Evolutionary conservation across 495 filamentous ascomycete genomes (phyloP).

Genomic region (Arthonia radiata): DNA sequence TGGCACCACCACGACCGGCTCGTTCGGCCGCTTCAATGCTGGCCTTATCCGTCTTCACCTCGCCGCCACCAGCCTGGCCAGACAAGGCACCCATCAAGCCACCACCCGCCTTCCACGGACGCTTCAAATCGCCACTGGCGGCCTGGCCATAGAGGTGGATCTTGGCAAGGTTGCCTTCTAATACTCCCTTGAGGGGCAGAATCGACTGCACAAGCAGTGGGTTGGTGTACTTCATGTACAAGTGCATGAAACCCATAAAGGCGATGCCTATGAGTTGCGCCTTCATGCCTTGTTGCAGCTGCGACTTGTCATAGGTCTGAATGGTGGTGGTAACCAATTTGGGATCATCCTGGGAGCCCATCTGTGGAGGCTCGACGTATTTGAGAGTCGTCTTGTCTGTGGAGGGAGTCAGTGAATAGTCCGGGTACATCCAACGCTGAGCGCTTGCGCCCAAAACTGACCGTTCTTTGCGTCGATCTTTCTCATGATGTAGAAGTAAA

Average conservation of each 20-base stretch:
- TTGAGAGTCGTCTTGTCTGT: conserved; percentile 91
- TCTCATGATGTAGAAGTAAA: conserved; percentile 62
- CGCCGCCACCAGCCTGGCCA: conserved; percentile 35
- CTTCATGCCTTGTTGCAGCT: conserved; percentile 63
- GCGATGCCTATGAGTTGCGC: conserved; percentile 79
- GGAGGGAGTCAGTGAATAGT: too few relatives aligned
- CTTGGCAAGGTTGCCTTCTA: conserved; percentile 88
- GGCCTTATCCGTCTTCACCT: conserved; percentile 88
- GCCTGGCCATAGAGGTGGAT: conserved; percentile 79
- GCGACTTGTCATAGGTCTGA: conserved; percentile 70
- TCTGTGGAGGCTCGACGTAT: conserved; percentile 83
- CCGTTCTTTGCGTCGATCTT: conserved; percentile 89
- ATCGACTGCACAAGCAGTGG: conserved; percentile 95
- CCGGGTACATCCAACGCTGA: too few relatives aligned
- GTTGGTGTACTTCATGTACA: conserved; percentile 99
- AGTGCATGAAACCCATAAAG: conserved; percentile 97
- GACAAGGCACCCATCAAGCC: conserved; percentile 55
- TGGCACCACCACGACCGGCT: conserved; percentile 61
- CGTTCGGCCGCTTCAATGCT: conserved; percentile 70
- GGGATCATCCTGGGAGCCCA: conserved; percentile 77
- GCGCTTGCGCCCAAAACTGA: too few relatives aligned
- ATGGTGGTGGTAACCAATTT: conserved; percentile 91
- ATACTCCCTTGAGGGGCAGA: conserved; percentile 83
- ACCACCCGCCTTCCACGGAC: conserved; percentile 71
- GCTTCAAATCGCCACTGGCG: conserved; percentile 75